Conservation (phyloP, 768 basidiomycete genomes). For the Tylopilus rubrobrunneus region DNA sequence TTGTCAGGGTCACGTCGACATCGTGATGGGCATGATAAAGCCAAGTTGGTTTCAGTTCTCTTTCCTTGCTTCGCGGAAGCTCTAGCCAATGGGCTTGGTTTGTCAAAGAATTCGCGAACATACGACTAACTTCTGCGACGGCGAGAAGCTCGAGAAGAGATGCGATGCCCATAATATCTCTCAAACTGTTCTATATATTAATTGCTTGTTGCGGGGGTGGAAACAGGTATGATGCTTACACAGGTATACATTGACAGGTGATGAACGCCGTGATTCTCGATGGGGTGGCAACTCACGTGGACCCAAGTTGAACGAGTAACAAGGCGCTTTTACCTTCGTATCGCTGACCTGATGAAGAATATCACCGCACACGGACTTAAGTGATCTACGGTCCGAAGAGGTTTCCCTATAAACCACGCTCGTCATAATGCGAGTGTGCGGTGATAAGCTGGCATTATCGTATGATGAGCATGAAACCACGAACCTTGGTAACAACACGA, state of each 20-base stretch:
- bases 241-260: neutral
- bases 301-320: neutral
- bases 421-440: constrained; percentile 4
- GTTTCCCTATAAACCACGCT: neutral
- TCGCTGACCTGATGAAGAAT: constrained; percentile 2
- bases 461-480: neutral
- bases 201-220: neutral
- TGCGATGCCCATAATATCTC: constrained; percentile 3
- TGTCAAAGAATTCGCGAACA: neutral
- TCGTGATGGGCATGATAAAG: constrained; percentile 11
- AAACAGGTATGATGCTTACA: neutral
- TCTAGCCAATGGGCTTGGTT: neutral
- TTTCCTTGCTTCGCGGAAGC: constrained; percentile 25
- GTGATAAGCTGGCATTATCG: constrained; percentile 11
- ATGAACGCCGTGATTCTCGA: constrained; percentile 3
- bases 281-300: neutral
- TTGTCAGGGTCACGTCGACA: constrained; percentile 2
- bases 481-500: neutral
- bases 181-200: neutral
- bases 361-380: constrained; percentile 13
- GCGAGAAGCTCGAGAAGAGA: neutral
- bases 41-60: neutral
- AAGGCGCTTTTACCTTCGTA: neutral
- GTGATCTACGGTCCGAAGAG: neutral
- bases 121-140: neutral